Base-by-base conservation (phyloP, 495 filamentous ascomycete species). In the Bathelium albidoporum region DNA sequence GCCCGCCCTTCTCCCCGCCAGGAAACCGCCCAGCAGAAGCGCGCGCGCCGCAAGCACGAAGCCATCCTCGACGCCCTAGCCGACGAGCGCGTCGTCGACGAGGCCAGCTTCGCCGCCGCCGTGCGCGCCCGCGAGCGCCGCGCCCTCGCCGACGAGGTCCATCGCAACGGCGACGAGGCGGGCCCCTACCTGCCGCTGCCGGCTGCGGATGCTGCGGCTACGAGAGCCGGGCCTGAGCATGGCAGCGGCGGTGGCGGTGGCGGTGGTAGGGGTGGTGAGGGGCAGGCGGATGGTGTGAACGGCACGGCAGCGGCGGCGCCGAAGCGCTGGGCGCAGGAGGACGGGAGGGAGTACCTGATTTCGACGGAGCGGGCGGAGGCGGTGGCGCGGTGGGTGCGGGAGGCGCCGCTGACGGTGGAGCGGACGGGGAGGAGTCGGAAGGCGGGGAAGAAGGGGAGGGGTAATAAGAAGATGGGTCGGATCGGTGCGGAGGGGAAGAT, bases 301-400 rank as follows among this genome's bases (percentile, higher is more conserved):
- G 52, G 39, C 0, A 71, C 73, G 28, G 32, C 59, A 20, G 20
- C 65, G 32, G 49, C 68, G 22, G n/a, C 64, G 55, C 80, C 80
- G 12, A 85, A 86, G 64, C 71, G 84, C 5, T 86, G 86, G 85
- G 82, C 84, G 12, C 79, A 83, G 59, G 83, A 84, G 44, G 83
- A 85, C 63, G 83, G 80, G 3, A 82, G 80, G 69, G 87, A 89
- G 64, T 88, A 87, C 70, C 82, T 84, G 0, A 83, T 89, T 66
- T 77, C 80, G 3, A 88, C 85, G 7, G 87, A 89, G 60, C 78
- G 88, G 41, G 88, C 88, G 0, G 78, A 82, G 45, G 81, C 81
- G 36, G 79, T 91, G 58, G 81, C 84, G 2, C 76, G 83, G 28
- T 91, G 88, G 88, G 81, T 91, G 55, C 76, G 75, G 31, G 85